These are phyloP conservation scores for Ceratocystis smalleyi DNA, from an alignment of 2,329 filamentous ascomycete species.

Conservation along the genomic window DNA sequence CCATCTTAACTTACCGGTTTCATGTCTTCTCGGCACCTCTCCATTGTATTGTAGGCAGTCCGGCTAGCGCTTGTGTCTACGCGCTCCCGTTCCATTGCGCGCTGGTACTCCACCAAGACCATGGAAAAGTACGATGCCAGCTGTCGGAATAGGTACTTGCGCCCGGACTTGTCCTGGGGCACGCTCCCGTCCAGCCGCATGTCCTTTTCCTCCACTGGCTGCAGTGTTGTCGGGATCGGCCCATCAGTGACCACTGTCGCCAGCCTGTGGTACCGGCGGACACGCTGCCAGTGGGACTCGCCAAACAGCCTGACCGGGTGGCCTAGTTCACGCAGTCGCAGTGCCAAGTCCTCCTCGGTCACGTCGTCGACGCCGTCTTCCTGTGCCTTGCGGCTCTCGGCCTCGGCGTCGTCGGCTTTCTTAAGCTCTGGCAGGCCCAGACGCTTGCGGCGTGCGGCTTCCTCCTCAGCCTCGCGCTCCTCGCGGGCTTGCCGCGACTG, in stretches of 20 bases:
- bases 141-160: slow-evolving; percentile 66
- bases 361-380: slow-evolving; percentile 43
- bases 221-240: slow-evolving; percentile 74
- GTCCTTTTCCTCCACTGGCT: slow-evolving; percentile 65
- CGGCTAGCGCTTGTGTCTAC: slow-evolving; percentile 60
- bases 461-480: slow-evolving; percentile 57
- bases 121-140: slow-evolving; percentile 92
- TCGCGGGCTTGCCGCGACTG: slow-evolving; percentile 56
- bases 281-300: slow-evolving; percentile 53
- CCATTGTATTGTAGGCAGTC: slow-evolving; percentile 68
- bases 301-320: slow-evolving; percentile 68
- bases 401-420: slow-evolving; percentile 24
- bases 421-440: slow-evolving; percentile 65
- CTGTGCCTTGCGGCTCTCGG: slow-evolving; percentile 21
- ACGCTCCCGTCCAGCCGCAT: slow-evolving; percentile 64
- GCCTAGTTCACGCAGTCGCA: slow-evolving; percentile 52
- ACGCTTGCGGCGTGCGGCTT: slow-evolving; percentile 55
- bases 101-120: slow-evolving; percentile 78
- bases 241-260: slow-evolving; percentile 48
- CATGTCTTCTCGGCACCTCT: slow-evolving; percentile 76
- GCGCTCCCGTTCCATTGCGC: slow-evolving; percentile 52
- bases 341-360: slow-evolving; percentile 51
- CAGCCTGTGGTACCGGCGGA: slow-evolving; percentile 57
- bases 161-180: slow-evolving; percentile 47
- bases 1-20: slow-evolving; percentile 40